These are phyloP conservation scores for Drechslerella dactyloides DNA, from an alignment of 2,329 filamentous ascomycete species.

Conservation along the genomic window DNA sequence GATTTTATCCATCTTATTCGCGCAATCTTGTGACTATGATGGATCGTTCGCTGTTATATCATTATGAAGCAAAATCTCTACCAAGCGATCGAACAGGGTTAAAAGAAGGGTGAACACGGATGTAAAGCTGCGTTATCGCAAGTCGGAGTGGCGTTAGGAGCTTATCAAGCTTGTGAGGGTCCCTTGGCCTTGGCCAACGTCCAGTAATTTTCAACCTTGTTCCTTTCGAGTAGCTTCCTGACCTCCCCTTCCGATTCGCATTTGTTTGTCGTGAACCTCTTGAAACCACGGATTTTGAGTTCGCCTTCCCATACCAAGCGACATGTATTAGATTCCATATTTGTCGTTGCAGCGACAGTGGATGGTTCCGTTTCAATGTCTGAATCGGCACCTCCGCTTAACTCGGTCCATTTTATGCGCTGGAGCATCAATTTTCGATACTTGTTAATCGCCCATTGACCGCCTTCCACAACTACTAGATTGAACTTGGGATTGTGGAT, in stretches of 20 bases:
- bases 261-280: constrained; percentile 86
- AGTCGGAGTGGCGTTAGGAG: background rate
- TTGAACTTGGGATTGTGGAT: constrained; percentile 89
- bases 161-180: constrained; percentile 8
- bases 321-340: constrained; percentile 88
- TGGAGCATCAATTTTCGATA: constrained; percentile 94
- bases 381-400: constrained; percentile 66
- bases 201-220: constrained; percentile 97
- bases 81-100: too few relatives aligned
- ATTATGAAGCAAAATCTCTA: too few relatives aligned
- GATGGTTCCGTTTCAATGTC: constrained; percentile 41
- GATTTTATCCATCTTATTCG: too few relatives aligned
- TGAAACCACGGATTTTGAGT: constrained; percentile 77
- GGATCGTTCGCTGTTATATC: too few relatives aligned
- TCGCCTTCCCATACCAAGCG: constrained; percentile 89
- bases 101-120: too few relatives aligned
- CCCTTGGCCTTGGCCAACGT: constrained; percentile 74
- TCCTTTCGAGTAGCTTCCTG: constrained; percentile 75
- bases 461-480: constrained; percentile 89
- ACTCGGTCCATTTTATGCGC: constrained; percentile 94
- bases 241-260: constrained; percentile 92
- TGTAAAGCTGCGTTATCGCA: too few relatives aligned
- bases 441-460: constrained; percentile 77
- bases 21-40: too few relatives aligned
- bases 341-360: constrained; percentile 52